These are phyloP conservation scores for Fomitopsis palustris DNA, from an alignment of 1,284 basidiomycete species.

Conservation along the genomic window DNA sequence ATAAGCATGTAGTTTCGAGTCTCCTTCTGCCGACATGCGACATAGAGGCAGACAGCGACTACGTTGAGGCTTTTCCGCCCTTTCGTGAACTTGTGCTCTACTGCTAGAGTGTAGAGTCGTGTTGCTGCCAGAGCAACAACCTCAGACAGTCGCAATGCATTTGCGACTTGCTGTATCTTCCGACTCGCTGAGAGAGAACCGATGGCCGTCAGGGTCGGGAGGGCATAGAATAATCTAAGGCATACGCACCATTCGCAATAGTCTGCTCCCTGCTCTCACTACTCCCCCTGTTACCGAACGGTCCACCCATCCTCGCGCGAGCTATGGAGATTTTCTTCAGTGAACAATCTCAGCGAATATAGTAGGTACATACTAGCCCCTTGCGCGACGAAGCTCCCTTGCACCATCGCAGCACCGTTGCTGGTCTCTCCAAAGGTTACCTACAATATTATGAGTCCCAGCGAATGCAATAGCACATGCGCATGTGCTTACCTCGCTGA, in stretches of 20 bases:
- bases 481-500: constrained; percentile 52
- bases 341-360: constrained; percentile 1
- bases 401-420: constrained; percentile 91
- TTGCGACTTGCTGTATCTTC: constrained; percentile 81
- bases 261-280: constrained; percentile 85
- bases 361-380: constrained; percentile 75
- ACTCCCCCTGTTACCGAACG: constrained; percentile 73
- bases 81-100: constrained; percentile 92
- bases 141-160: constrained; percentile 76
- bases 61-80: constrained; percentile 92
- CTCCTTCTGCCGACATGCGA: constrained; percentile 91
- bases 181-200: constrained; percentile 74
- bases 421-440: constrained; percentile 93
- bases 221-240: not conserved
- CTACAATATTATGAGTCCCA: constrained; percentile 29
- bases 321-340: constrained; percentile 39
- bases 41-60: constrained; percentile 93
- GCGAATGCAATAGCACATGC: not conserved
- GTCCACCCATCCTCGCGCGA: constrained; percentile 74
- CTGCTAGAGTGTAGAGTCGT: constrained; percentile 89
- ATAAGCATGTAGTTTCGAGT: constrained; percentile 95
- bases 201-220: not conserved
- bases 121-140: constrained; percentile 80
- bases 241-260: constrained; percentile 75
- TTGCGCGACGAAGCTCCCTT: constrained; percentile 92